Evolutionary conservation across 2,329 filamentous ascomycete species (phyloP).

Genomic region (Colletotrichum eremochloae): DNA sequence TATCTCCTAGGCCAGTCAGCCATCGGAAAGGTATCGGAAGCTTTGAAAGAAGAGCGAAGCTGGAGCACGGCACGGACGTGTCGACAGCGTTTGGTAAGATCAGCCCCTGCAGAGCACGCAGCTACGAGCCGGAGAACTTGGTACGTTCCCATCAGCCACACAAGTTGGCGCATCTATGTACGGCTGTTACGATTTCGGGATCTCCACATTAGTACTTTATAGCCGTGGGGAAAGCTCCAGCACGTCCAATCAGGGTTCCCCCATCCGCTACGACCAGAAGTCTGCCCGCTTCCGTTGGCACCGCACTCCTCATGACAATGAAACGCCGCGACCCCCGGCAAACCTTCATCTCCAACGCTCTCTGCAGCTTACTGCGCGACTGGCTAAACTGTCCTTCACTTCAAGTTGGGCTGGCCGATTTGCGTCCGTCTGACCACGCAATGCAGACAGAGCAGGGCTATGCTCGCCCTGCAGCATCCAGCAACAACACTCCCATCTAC

Average conservation of each 20-base stretch:
- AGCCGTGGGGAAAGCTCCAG: slow-evolving; percentile 10
- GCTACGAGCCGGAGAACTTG: slow-evolving; percentile 7
- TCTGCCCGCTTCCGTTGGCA: slow-evolving; percentile 37
- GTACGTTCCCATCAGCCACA: neutral
- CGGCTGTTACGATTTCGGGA: slow-evolving; percentile 21
- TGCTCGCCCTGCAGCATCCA: neutral
- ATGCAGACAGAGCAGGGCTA: slow-evolving; percentile 22
- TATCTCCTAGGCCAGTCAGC: slow-evolving; percentile 36
- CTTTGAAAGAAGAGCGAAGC: slow-evolving; percentile 28
- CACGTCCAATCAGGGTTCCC: neutral
- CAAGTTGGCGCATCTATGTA: slow-evolving; percentile 3
- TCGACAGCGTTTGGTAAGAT: slow-evolving; percentile 1
- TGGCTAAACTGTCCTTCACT: neutral
- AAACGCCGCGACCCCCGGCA: slow-evolving; percentile 34
- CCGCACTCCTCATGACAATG: slow-evolving; percentile 30
- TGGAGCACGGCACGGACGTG: slow-evolving; percentile 22
- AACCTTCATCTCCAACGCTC: slow-evolving; percentile 37
- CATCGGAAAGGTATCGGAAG: slow-evolving; percentile 27
- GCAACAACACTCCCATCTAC: neutral
- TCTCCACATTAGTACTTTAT: slow-evolving; percentile 24
- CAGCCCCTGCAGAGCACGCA: slow-evolving; percentile 3
- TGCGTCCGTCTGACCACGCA: slow-evolving; percentile 5
- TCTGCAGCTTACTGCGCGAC: slow-evolving; percentile 18
- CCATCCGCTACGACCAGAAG: slow-evolving; percentile 32
- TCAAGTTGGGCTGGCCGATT: slow-evolving; percentile 7